Percentiles rank a stretch among this genome's conserved stretches.
Conservation (phyloP, 306 rosid genomes). For the Begonia loranthoides region DNA sequence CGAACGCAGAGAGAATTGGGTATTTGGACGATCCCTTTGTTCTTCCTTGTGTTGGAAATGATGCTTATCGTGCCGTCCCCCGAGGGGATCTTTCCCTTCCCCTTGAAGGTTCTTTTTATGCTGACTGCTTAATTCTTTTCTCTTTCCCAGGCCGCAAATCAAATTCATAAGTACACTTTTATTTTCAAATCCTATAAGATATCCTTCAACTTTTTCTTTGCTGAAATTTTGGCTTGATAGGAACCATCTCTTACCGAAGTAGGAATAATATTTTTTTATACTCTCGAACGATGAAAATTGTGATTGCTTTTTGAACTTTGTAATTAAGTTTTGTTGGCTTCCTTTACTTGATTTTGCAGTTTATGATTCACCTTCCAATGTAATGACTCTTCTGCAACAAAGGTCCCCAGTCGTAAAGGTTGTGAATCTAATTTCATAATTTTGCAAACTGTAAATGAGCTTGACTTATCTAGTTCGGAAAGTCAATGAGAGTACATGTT, state of each 20-base stretch:
- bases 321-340: neutral
- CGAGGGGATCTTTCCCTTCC: conserved; percentile 76
- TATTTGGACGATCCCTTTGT: conserved; percentile 63
- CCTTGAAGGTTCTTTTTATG: conserved; percentile 55
- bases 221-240: too few species aligned
- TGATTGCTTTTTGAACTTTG: neutral
- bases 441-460: neutral
- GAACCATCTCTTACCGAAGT: too few species aligned
- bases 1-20: conserved; percentile 60
- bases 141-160: too few species aligned
- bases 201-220: too few species aligned
- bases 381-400: conserved; percentile 60
- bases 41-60: conserved; percentile 89
- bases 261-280: too few species aligned
- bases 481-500: too few species aligned
- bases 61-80: conserved; percentile 74
- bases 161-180: too few species aligned
- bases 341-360: conserved; percentile 27
- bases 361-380: conserved; percentile 55
- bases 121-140: neutral
- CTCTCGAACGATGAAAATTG: too few species aligned
- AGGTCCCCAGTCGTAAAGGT: conserved; percentile 78
- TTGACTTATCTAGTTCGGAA: too few species aligned
- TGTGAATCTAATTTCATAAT: neutral
- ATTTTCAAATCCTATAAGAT: too few species aligned